phyloP scores from a whole-genome alignment of 208 protist genomes.

The Wallacemonas sp. region DNA sequence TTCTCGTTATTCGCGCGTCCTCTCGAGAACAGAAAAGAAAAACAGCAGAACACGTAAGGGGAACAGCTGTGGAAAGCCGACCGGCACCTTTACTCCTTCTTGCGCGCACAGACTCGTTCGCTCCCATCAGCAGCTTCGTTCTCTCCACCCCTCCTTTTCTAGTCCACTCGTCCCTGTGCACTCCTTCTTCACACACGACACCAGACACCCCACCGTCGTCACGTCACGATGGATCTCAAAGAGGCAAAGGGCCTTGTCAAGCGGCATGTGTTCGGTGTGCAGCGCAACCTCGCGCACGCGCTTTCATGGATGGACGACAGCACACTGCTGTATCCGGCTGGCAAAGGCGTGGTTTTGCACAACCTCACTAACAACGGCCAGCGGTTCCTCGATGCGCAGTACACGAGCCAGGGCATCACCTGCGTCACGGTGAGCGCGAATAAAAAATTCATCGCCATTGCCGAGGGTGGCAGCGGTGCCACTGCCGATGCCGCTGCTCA shows the following conservation, averaged over 20 bases:
- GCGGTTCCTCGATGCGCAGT: slow-evolving; percentile 73
- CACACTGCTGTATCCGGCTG: slow-evolving; percentile 87
- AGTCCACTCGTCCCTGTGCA: not conserved
- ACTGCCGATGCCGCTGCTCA: not conserved
- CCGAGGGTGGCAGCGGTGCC: slow-evolving; percentile 63
- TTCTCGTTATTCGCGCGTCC: too few relatives aligned
- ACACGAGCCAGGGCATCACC: slow-evolving; percentile 82
- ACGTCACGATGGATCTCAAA: slow-evolving; percentile 26
- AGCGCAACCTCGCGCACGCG: slow-evolving; percentile 58
- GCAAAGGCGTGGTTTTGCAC: slow-evolving; percentile 80
- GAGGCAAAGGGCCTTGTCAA: slow-evolving; percentile 56
- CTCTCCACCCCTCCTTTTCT: not conserved
- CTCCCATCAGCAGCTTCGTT: slow-evolving; percentile 12
- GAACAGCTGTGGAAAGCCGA: too few relatives aligned
- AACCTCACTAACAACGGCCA: slow-evolving; percentile 78
- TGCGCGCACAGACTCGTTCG: too few relatives aligned
- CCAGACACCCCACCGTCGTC: not conserved
- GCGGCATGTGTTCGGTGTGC: slow-evolving; percentile 82
- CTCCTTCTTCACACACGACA: not conserved
- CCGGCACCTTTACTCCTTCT: too few relatives aligned
- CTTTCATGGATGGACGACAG: slow-evolving; percentile 84
- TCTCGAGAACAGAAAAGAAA: too few relatives aligned
- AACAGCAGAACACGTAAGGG: too few relatives aligned
- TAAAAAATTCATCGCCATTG: slow-evolving; percentile 94
- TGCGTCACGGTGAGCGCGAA: slow-evolving; percentile 90